Percentiles rank a stretch among this genome's conserved stretches.
Conservation (phyloP, 148 eudicot species). For the Cornus florida region DNA sequence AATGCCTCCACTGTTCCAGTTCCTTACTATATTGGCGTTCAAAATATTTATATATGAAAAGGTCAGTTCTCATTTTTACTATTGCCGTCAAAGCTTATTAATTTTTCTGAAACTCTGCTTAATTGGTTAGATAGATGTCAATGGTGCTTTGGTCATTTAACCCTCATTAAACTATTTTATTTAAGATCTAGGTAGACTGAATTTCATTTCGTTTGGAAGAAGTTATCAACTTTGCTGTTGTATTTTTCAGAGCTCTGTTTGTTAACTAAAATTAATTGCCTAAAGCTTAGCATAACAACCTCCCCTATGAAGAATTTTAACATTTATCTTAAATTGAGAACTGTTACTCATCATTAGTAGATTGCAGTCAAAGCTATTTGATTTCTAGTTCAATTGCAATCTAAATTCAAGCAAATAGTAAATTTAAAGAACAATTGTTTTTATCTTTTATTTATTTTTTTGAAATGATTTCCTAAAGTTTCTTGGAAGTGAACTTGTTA, state of each 20-base stretch:
- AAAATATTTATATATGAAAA: constrained; percentile 69
- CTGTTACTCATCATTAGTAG: background rate
- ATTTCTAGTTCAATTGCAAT: background rate
- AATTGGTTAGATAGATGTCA: background rate
- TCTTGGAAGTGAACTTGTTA: background rate
- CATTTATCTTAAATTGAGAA: background rate
- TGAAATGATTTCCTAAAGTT: background rate
- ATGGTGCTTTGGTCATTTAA: background rate
- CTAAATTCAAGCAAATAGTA: too few relatives aligned
- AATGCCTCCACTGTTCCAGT: constrained; percentile 93
- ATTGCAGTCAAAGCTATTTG: background rate
- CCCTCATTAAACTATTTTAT: background rate
- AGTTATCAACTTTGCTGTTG: too few relatives aligned
- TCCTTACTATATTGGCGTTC: constrained; percentile 72
- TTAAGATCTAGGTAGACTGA: background rate
- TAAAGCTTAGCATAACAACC: background rate
- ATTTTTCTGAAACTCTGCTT: background rate
- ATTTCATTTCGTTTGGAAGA: too few relatives aligned
- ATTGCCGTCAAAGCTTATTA: background rate
- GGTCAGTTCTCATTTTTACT: constrained; percentile 36
- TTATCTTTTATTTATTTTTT: too few relatives aligned
- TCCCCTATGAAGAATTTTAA: background rate
- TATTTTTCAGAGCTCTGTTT: too few relatives aligned
- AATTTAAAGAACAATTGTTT: too few relatives aligned
- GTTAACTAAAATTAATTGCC: background rate